Percentiles rank a stretch among this genome's conserved stretches.
Conservation (phyloP, 176 grass and related monocot species). For the Thalia dealbata region DNA sequence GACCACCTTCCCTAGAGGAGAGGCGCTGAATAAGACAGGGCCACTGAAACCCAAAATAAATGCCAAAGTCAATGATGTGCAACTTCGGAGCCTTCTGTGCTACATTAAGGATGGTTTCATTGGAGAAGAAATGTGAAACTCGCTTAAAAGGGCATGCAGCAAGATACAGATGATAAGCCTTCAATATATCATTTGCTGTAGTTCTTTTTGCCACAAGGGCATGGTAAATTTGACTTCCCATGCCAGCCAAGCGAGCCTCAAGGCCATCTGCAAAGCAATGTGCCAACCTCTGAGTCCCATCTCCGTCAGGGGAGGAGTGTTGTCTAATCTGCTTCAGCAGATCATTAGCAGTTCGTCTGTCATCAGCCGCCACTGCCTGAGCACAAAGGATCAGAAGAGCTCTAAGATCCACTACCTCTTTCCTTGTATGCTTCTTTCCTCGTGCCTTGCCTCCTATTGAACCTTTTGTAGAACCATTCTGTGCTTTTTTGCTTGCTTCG, state of each 20-base stretch:
- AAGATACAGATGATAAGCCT: conserved; percentile 27
- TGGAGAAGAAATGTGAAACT: conserved; percentile 31
- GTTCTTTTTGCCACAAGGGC: conserved; percentile 26
- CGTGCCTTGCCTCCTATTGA: conserved; percentile 2
- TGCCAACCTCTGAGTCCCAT: conserved; percentile 44
- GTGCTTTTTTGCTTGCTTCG: conserved; percentile 14
- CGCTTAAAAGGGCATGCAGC: conserved; percentile 36
- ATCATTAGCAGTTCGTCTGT: conserved; percentile 20
- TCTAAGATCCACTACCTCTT: conserved; percentile 30
- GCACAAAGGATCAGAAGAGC: conserved; percentile 39
- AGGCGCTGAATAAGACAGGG: conserved; percentile 41
- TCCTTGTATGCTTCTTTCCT: conserved; percentile 19
- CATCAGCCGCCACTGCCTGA: conserved; percentile 28
- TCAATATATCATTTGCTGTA: conserved; percentile 27
- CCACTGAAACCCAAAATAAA: conserved; percentile 50
- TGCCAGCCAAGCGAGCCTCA: conserved; percentile 53
- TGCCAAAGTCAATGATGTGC: conserved; percentile 61
- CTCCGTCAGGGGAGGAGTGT: conserved; percentile 31
- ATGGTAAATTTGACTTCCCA: conserved; percentile 31
- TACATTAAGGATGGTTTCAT: conserved; percentile 37
- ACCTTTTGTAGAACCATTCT: conserved; percentile 6
- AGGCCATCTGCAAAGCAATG: conserved; percentile 43
- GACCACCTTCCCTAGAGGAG: conserved; percentile 6
- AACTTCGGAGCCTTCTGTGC: conserved; percentile 22
- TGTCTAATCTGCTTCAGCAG: conserved; percentile 42